Percentiles rank a stretch among this genome's conserved stretches.
phyloP scores from a whole-genome alignment of 1,284 basidiomycete species.

The Ganoderma leucocontextum region DNA sequence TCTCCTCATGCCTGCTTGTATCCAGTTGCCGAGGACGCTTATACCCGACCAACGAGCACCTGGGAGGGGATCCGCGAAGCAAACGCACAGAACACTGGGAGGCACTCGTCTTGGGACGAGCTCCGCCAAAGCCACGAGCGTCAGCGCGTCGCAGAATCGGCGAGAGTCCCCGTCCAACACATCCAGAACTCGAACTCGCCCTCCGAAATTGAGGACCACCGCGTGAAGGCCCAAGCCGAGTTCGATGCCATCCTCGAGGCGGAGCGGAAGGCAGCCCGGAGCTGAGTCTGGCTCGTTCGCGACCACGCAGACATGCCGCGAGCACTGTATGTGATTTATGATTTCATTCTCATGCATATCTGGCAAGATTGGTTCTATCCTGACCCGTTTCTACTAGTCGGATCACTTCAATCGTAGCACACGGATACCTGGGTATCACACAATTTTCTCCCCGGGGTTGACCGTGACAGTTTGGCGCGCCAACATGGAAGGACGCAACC shows the following conservation, averaged over 20 bases:
- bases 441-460: background rate
- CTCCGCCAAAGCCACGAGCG: slow-evolving; percentile 68
- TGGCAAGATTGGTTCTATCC: background rate
- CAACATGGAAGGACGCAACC: background rate
- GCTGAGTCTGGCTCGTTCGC: slow-evolving; percentile 21
- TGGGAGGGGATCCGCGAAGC: slow-evolving; percentile 73
- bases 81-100: slow-evolving; percentile 52
- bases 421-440: background rate
- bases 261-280: slow-evolving; percentile 51
- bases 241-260: slow-evolving; percentile 68
- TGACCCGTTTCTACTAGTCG: background rate
- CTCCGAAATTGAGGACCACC: slow-evolving; percentile 43
- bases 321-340: background rate
- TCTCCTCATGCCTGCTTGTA: slow-evolving; percentile 1
- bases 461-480: slow-evolving; percentile 2
- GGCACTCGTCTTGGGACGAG: slow-evolving; percentile 69
- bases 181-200: slow-evolving; percentile 16
- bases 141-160: slow-evolving; percentile 36
- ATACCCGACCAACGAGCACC: slow-evolving; percentile 42
- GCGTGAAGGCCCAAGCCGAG: slow-evolving; percentile 56
- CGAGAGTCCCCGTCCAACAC: slow-evolving; percentile 13
- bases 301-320: background rate
- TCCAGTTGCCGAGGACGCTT: slow-evolving; percentile 15
- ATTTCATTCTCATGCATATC: background rate
- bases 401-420: slow-evolving; percentile 1